Evolutionary conservation across 768 basidiomycete species (phyloP), one percentile per base, ranked within the genome.

Genomic region (Kwoniella dejecticola): DNA sequence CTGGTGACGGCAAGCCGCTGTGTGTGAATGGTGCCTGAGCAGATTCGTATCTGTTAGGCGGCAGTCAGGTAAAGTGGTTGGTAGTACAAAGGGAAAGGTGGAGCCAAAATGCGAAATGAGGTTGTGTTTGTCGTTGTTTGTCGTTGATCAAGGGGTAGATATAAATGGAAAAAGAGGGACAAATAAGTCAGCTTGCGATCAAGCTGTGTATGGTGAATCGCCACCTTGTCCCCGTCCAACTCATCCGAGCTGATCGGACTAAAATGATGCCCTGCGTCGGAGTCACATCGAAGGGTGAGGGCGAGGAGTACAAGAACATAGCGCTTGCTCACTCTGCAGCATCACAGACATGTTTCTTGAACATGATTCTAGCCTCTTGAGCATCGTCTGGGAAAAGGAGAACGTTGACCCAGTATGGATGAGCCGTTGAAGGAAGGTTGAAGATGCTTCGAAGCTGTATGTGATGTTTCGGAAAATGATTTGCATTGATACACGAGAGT

Each of bases 401-500:
- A 36, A 74, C 76, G 50, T 78, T 75, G 50, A 71, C 68, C 74
- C 76, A 75, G 48, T 65, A 74, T 3, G 75, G 67, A 24, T 72
- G 68, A 23, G 76, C 68, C 21, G 65, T 71, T 2, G 68, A 69
- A 13, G 75, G 75, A 2, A 78, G 69, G 47, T 66, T 70, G 69
- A 78, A 78, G 36, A 64, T 57, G 40, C 60, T 60, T 40, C 75
- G 66, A 26, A 76, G 60, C 75, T 77, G 66, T 30, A 10, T 3
- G 26, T 26, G 21, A 48, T 7, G 46, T 26, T 26, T 23, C 2
- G 21, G 24, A 48, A 29, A 48, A 17, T 38, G 36, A 38, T 38
- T 38, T n/a, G n/a, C 33, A 45, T 45, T n/a, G n/a, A 45, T n/a
- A 23, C 44, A 21, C 4, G 19, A 45, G 0, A 23, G 44, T 17